Evolutionary conservation across 176 grass and related monocot species (phyloP).

Genomic region (Paspalum notatum): DNA sequence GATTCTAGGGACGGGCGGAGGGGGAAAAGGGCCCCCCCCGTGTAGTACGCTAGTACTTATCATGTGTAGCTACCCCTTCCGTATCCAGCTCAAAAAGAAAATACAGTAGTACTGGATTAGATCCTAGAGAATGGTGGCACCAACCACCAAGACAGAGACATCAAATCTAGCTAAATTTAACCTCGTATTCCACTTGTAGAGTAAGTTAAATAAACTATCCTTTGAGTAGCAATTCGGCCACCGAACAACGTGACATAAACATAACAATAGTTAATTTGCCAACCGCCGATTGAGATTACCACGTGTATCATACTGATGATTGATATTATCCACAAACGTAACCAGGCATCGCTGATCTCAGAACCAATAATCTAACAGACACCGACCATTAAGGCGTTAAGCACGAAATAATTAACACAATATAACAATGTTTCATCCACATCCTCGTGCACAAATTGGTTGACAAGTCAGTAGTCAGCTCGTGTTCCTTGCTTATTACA

Average conservation of each 20-base stretch:
- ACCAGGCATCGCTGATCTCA: neutral
- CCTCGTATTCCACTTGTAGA: neutral
- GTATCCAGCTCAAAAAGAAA: too few species aligned
- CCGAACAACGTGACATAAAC: neutral
- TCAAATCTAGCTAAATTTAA: too few species aligned
- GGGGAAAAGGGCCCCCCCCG: too few species aligned
- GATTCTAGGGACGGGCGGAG: too few species aligned
- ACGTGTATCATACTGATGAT: neutral
- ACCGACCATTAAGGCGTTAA: neutral
- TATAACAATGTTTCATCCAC: neutral
- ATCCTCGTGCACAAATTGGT: neutral
- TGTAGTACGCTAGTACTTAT: too few species aligned
- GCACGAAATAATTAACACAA: neutral
- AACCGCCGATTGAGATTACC: neutral
- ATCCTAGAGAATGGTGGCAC: neutral
- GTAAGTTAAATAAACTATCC: neutral
- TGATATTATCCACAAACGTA: neutral
- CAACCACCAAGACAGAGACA: too few species aligned
- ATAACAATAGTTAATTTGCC: slow-evolving; percentile 15
- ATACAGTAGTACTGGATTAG: too few species aligned
- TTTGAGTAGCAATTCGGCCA: neutral
- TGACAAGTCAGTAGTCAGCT: neutral
- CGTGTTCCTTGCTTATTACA: slow-evolving; percentile 11
- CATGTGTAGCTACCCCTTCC: too few species aligned
- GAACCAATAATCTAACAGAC: too few species aligned